Evolutionary conservation across 345 rosid species (phyloP), one percentile per base, ranked within the genome.

Genomic region (Noccaea bulbosa): DNA sequence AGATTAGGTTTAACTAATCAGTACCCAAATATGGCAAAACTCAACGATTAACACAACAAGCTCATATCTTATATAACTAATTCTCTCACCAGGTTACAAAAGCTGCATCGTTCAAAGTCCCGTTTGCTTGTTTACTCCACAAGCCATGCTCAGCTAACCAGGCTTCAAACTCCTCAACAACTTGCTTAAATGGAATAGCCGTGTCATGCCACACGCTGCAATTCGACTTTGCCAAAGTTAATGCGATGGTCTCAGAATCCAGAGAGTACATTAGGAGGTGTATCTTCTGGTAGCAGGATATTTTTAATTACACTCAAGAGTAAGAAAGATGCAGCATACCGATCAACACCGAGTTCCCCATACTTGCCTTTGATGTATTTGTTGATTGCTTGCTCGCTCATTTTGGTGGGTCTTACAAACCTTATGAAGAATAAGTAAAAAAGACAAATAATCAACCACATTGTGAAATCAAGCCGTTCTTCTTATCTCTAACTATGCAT

Each of bases 141-240:
- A 90, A 73, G 53, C 49, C 45, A 80, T 87, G 93, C 49, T 80
- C 72, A 63, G 55, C 78, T 83, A 93, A 80, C 97, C 98, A 93
- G 63, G 70, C 80, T 81, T 93, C 98, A 83, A 93, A 93, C 66
- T 90, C 84, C 32, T 80, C 80, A 70, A 88, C 73, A 70, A 85
- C 94, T 73, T 87, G 94, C 72, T 72, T 77, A 80, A 93, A 93
- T 61, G 92, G 83, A 59, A 87, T 72, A 71, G 98, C 96, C 11
- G 96, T 93, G 75, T 90, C 97, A 82, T 93, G 97, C 98, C 96
- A 93, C 33, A 93, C 96, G 20, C 98, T 93, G 85, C 75, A 79
- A 78, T 74, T 54, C 44, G 41, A 66, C 7, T 48, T 70, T 34
- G 32, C 7, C 40, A 33, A 17, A 34, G 27, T 64, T 65, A 47